phyloP scores from a whole-genome alignment of 306 rosid genomes.

The Pterocarpus santalinus region DNA sequence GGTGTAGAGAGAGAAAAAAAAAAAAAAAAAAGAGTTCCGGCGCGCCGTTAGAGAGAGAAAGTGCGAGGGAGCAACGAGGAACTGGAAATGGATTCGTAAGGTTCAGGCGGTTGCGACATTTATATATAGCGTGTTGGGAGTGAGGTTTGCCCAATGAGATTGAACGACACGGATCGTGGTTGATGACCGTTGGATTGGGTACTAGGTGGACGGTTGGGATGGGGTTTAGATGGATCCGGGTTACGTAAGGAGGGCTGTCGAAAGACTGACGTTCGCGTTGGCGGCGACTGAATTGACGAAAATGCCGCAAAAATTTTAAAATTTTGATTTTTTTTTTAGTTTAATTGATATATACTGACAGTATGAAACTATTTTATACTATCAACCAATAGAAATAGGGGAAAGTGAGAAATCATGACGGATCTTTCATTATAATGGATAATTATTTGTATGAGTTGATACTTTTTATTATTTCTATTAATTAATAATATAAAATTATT shows the following conservation, averaged over 20 bases:
- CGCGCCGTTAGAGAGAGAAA: neutral
- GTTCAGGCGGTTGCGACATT: neutral
- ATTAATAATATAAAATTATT: no score
- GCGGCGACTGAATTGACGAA: conserved; percentile 25
- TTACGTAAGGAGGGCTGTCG: neutral
- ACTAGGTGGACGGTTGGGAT: conserved; percentile 51
- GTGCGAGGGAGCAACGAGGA: no score
- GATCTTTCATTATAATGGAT: no score
- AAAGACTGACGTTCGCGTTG: no score
- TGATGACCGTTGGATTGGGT: conserved; percentile 39
- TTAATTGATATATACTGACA: no score
- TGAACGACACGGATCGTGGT: conserved; percentile 55
- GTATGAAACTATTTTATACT: no score
- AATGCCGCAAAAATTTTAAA: neutral
- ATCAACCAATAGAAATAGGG: no score
- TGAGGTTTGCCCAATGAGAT: conserved; percentile 49
- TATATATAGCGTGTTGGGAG: conserved; percentile 54
- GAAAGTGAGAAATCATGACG: no score
- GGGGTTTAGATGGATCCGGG: neutral
- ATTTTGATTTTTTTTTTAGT: no score
- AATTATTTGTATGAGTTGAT: no score
- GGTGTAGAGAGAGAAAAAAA: neutral
- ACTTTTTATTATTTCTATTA: no score
- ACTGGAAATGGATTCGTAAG: neutral
- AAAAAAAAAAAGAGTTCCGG: no score